phyloP scores from a whole-genome alignment of 352 stramenopile genomes.

The Phytophthora ramorum region DNA sequence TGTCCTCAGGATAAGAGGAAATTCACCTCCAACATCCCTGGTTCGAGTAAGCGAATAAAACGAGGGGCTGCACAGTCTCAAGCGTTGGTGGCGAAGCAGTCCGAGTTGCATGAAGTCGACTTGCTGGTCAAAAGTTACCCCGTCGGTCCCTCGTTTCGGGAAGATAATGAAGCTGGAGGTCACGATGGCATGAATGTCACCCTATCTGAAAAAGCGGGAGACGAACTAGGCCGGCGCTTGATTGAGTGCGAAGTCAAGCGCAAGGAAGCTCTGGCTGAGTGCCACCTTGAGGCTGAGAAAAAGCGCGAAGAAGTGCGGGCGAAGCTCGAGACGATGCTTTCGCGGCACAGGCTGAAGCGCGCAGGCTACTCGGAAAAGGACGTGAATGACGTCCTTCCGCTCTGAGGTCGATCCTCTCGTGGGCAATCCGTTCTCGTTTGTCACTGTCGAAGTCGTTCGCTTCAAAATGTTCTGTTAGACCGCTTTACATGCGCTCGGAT shows the following conservation, averaged over 20 bases:
- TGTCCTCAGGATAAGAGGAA: neutral
- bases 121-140: neutral
- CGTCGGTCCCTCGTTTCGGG: neutral
- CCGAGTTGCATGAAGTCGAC: no score
- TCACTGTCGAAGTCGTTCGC: neutral
- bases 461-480: neutral
- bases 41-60: neutral
- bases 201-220: neutral
- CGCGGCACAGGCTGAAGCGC: neutral
- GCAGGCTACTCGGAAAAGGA: neutral
- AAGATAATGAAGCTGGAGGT: neutral
- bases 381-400: neutral
- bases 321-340: slow-evolving; percentile 1
- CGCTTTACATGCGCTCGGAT: no score
- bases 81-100: neutral
- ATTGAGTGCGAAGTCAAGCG: neutral
- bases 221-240: neutral
- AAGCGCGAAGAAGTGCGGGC: slow-evolving; percentile 3
- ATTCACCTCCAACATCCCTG: neutral
- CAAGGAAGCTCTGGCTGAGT: neutral
- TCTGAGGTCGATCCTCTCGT: neutral
- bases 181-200: neutral
- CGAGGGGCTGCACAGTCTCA: no score
- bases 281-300: slow-evolving; percentile 1
- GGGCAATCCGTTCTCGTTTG: neutral